Percentiles rank a stretch among this genome's conserved stretches.
These are phyloP conservation scores for Buddleja alternifolia DNA, from an alignment of 257 asterid species.

Conservation along the genomic window DNA sequence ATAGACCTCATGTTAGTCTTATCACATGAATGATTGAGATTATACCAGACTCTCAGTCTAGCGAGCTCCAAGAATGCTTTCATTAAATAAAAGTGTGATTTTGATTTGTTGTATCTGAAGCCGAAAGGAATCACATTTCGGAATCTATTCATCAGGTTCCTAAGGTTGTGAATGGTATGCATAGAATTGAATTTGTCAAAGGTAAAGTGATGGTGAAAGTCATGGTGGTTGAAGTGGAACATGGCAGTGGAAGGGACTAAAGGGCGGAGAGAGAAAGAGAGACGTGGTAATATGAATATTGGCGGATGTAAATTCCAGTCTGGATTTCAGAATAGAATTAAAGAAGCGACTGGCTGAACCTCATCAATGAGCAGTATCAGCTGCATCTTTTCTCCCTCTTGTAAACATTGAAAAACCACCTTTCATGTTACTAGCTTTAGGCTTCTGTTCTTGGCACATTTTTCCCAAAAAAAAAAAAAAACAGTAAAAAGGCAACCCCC, in stretches of 20 bases:
- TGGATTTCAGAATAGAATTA: not conserved
- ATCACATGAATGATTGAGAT: too few relatives aligned
- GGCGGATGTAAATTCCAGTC: not conserved
- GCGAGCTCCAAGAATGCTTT: too few relatives aligned
- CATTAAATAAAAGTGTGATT: too few relatives aligned
- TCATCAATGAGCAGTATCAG: conserved; percentile 4
- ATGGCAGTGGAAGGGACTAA: not conserved
- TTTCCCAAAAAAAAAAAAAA: not conserved
- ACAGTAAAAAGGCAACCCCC: not conserved
- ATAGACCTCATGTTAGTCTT: too few relatives aligned
- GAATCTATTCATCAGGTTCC: not conserved
- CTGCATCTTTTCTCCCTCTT: conserved; percentile 6
- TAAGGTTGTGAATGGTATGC: not conserved
- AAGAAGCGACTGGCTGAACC: not conserved
- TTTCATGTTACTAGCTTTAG: conserved; percentile 1
- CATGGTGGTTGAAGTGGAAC: not conserved
- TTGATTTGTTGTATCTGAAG: not conserved
- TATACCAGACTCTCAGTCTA: too few relatives aligned
- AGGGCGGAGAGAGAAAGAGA: not conserved
- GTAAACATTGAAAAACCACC: conserved; percentile 1
- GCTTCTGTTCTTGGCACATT: not conserved
- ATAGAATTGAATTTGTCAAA: too few relatives aligned
- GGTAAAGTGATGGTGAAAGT: too few relatives aligned
- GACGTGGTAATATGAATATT: not conserved
- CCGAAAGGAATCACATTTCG: not conserved